These are phyloP conservation scores for Pigoraptor vietnamica DNA, from an alignment of 78 protist genomes.

Conservation along the genomic window DNA sequence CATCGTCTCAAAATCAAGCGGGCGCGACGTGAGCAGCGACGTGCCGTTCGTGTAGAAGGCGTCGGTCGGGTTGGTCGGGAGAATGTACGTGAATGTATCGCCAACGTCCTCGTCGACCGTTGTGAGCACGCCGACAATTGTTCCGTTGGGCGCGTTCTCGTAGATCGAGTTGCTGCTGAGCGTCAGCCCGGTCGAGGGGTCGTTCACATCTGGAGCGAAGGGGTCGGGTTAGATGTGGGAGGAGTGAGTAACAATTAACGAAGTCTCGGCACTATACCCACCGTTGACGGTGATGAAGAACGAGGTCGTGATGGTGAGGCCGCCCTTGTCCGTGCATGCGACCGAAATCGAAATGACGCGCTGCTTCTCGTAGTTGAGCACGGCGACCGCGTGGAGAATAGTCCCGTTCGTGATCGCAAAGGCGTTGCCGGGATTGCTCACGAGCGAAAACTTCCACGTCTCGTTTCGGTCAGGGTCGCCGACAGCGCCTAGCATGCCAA, in stretches of 20 bases:
- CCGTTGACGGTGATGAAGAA: background rate
- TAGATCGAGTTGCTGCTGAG: background rate
- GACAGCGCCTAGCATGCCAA: background rate
- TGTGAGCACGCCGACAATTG: background rate
- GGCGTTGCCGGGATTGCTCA: background rate
- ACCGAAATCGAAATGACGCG: background rate
- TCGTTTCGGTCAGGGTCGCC: background rate
- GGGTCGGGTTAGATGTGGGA: background rate
- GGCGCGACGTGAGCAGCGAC: background rate
- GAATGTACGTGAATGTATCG: background rate
- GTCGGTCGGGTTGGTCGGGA: background rate
- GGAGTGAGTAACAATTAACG: background rate
- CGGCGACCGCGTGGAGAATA: background rate
- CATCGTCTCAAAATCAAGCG: background rate
- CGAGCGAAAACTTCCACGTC: background rate
- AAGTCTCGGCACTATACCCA: too few relatives aligned
- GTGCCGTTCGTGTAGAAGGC: background rate
- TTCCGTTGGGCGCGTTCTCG: background rate
- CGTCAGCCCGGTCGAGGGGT: background rate
- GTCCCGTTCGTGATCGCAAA: background rate
- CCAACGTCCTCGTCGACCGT: background rate
- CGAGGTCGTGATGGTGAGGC: background rate
- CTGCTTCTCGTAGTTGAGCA: background rate
- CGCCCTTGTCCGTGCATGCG: background rate
- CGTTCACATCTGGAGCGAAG: background rate